Percentiles rank a stretch among this genome's conserved stretches.
These are phyloP conservation scores for Penicillium salamii DNA, from an alignment of 495 filamentous ascomycete genomes.

Conservation along the genomic window DNA sequence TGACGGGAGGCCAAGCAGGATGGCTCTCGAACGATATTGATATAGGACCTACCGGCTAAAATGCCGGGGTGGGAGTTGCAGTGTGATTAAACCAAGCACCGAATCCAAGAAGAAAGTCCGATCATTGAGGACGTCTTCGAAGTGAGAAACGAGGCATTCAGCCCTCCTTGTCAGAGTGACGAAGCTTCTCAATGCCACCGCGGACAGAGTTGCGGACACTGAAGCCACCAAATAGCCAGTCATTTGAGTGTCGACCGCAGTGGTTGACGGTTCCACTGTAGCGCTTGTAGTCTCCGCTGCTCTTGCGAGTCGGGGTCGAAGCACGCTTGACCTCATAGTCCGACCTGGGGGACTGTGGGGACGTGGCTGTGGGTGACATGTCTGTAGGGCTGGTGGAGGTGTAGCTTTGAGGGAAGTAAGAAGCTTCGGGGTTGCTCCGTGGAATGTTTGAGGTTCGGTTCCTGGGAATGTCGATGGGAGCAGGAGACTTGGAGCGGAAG, in stretches of 20 bases:
- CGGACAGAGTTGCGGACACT: constrained; percentile 47
- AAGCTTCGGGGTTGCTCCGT: constrained; percentile 12
- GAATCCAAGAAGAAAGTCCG: not conserved
- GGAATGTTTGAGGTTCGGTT: constrained; percentile 17
- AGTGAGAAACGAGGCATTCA: constrained; percentile 9
- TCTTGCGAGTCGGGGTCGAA: constrained; percentile 21
- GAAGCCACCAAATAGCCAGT: constrained; percentile 50
- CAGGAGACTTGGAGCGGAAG: constrained; percentile 21
- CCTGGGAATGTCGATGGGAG: constrained; percentile 16
- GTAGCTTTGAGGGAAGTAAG: constrained; percentile 16
- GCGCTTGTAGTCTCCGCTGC: constrained; percentile 37
- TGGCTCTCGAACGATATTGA: not conserved
- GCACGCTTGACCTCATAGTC: constrained; percentile 17
- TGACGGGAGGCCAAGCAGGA: not conserved
- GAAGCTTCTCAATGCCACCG: constrained; percentile 48
- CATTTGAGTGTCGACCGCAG: constrained; percentile 48
- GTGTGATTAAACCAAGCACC: not conserved
- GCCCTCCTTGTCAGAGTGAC: constrained; percentile 34
- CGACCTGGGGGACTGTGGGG: constrained; percentile 16
- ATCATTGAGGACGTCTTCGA: not conserved
- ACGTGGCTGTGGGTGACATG: constrained; percentile 20
- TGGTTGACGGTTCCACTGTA: constrained; percentile 43
- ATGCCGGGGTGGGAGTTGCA: not conserved
- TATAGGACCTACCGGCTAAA: not conserved
- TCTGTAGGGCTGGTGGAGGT: constrained; percentile 17